Evolutionary conservation across 345 rosid genomes (phyloP), one percentile per base, ranked within the genome.

Genomic region (Moringa oleifera): DNA sequence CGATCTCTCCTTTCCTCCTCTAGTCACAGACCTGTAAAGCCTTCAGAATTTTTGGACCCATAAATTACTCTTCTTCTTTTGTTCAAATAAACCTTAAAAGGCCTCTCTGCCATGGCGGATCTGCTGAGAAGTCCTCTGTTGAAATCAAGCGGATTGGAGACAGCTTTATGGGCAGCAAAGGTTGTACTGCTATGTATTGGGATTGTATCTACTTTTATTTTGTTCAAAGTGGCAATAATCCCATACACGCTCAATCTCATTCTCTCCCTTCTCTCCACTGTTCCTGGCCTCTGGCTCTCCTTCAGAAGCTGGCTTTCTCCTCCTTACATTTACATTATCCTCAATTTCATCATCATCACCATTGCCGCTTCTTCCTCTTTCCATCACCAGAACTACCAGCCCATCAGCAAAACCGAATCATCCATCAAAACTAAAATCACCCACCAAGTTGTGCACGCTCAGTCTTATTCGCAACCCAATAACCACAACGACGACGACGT

Each of bases 271-370:
- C 18, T 71, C 16, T 63, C 64, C 0, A 13, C 55, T 18, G 23
- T 75, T 25, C 84, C 84, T 4, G 18, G 66, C 55, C 20, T 75
- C 20, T 71, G 77, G 74, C 46, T 62, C 72, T 70, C 62, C 24
- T 11, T 78, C 25, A 71, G 72, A 31, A 41, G 49, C 53, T 69
- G 73, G 67, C 57, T 79, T 0, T 71, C 82, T 51, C 89, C 86
- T 7, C 84, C 74, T 16, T 84, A 77, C 70, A 70, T 84, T 24
- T 81, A 75, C 56, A 64, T 84, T 36, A 52, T 84, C 58, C 56
- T 81, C 72, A 79, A 84, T 57, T 69, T 73, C 70, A 73, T 84
- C 65, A 75, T 84, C 66, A 15, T 81, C 64, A 59, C 75, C 72
- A 77, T 83, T 28, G 77, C 61, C 28, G 82, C 80, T 23, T 77